Evolutionary conservation across 108 stramenopile species (phyloP).

Genomic region (Stephanodiscus minutulus): DNA sequence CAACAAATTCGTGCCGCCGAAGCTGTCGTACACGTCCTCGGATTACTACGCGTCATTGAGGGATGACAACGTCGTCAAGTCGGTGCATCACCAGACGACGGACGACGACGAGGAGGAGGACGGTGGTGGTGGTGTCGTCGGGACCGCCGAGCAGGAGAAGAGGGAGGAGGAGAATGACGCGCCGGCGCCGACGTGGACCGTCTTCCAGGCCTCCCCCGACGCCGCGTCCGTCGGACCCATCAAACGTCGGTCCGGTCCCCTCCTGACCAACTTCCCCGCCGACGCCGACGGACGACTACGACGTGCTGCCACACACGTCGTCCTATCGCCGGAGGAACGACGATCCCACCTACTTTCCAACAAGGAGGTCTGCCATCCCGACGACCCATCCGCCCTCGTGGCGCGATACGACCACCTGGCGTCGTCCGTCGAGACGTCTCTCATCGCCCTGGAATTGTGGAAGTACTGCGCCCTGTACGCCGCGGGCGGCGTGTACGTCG

Average conservation of each 20-base stretch:
- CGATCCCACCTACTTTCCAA: slow-evolving; percentile 22
- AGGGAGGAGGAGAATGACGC: not conserved
- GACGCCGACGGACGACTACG: not conserved
- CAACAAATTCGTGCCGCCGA: slow-evolving; percentile 30
- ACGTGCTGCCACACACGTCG: not conserved
- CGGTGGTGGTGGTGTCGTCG: too few relatives aligned
- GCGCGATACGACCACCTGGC: slow-evolving; percentile 22
- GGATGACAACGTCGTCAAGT: slow-evolving; percentile 6
- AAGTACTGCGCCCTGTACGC: slow-evolving; percentile 72
- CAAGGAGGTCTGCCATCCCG: slow-evolving; percentile 7
- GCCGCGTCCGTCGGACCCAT: not conserved
- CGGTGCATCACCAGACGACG: not conserved
- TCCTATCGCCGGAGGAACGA: slow-evolving; percentile 12
- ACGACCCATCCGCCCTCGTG: not conserved
- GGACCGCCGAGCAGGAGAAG: not conserved
- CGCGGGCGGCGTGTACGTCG: slow-evolving; percentile 62
- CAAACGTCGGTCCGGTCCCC: slow-evolving; percentile 7
- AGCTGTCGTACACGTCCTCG: slow-evolving; percentile 29
- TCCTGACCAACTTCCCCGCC: slow-evolving; percentile 14
- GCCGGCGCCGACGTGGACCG: slow-evolving; percentile 9
- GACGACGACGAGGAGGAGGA: not conserved
- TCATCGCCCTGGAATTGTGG: slow-evolving; percentile 69
- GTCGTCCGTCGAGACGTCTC: slow-evolving; percentile 5
- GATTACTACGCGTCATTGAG: slow-evolving; percentile 12
- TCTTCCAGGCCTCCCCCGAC: slow-evolving; percentile 14